phyloP scores from a whole-genome alignment of 352 stramenopile species.

The Blastocystis sp. region DNA sequence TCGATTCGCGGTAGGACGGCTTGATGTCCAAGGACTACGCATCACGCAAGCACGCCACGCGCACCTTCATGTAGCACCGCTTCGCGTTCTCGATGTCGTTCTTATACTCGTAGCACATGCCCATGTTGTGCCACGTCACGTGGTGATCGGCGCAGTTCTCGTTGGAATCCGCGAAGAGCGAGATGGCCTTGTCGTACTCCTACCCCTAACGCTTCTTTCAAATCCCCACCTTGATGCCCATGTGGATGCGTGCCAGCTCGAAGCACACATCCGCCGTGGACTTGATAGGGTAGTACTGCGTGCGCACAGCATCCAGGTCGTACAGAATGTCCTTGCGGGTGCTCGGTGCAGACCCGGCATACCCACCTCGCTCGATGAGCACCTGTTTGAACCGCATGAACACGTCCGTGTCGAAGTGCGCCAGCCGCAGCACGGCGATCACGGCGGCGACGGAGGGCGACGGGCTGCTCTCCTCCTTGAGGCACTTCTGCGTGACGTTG shows the following conservation, averaged over 20 bases:
- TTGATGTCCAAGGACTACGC: conserved; percentile 46
- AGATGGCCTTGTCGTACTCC: conserved; percentile 67
- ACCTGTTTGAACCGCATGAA: conserved; percentile 71
- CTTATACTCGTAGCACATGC: conserved; percentile 69
- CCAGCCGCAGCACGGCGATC: conserved; percentile 60
- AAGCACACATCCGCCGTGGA: conserved; percentile 68
- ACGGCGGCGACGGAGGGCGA: conserved; percentile 58
- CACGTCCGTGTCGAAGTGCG: conserved; percentile 69
- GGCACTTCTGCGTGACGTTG: conserved; percentile 67
- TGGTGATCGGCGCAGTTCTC: conserved; percentile 68
- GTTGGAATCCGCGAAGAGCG: conserved; percentile 60
- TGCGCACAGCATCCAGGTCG: conserved; percentile 65
- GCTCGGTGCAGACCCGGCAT: conserved; percentile 51
- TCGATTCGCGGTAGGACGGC: conserved; percentile 62
- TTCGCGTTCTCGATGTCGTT: conserved; percentile 67
- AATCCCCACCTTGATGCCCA: conserved; percentile 66
- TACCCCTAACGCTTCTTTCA: not conserved
- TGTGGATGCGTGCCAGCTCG: conserved; percentile 69
- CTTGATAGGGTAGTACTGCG: conserved; percentile 70
- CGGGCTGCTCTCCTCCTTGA: conserved; percentile 66
- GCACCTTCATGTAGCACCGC: conserved; percentile 57
- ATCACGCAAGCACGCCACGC: not conserved
- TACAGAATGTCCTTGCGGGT: conserved; percentile 68
- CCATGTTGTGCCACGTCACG: conserved; percentile 69
- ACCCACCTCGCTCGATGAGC: conserved; percentile 68